These are phyloP conservation scores for Phaffia rhodozyma DNA, from an alignment of 1,284 basidiomycete species.

Conservation along the genomic window DNA sequence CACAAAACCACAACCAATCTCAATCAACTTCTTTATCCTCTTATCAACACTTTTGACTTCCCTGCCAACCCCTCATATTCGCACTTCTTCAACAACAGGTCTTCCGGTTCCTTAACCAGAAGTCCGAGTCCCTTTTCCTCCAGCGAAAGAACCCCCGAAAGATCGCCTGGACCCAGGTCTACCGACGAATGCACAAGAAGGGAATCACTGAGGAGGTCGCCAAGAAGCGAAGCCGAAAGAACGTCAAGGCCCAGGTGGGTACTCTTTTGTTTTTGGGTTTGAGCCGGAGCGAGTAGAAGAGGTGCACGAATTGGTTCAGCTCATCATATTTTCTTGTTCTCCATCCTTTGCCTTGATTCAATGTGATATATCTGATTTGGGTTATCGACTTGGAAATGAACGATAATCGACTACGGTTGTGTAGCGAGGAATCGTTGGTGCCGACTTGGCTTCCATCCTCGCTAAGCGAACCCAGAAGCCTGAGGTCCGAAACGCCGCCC, in stretches of 20 bases:
- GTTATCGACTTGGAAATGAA: neutral
- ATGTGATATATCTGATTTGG: neutral
- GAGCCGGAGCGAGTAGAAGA: neutral
- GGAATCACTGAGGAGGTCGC: constrained; percentile 97
- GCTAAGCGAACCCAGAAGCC: constrained; percentile 86
- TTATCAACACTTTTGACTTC: neutral
- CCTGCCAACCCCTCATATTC: neutral
- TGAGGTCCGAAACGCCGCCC: constrained; percentile 67
- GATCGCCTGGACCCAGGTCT: constrained; percentile 83
- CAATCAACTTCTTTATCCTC: neutral
- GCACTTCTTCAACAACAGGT: constrained; percentile 42
- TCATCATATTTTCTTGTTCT: neutral
- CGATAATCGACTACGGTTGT: neutral
- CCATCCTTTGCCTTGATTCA: neutral
- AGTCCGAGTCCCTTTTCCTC: constrained; percentile 92
- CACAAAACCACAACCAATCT: neutral
- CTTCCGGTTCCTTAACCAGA: constrained; percentile 81
- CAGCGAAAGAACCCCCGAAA: constrained; percentile 99
- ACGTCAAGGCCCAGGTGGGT: constrained; percentile 68
- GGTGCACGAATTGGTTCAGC: neutral
- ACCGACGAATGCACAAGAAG: constrained; percentile 89
- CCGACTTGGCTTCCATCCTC: constrained; percentile 78
- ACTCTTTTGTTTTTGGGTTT: neutral
- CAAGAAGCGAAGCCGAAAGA: constrained; percentile 95
- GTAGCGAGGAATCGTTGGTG: constrained; percentile 95